Conservation (phyloP, 768 basidiomycete genomes). For the Xerocomellus amylosporus region DNA sequence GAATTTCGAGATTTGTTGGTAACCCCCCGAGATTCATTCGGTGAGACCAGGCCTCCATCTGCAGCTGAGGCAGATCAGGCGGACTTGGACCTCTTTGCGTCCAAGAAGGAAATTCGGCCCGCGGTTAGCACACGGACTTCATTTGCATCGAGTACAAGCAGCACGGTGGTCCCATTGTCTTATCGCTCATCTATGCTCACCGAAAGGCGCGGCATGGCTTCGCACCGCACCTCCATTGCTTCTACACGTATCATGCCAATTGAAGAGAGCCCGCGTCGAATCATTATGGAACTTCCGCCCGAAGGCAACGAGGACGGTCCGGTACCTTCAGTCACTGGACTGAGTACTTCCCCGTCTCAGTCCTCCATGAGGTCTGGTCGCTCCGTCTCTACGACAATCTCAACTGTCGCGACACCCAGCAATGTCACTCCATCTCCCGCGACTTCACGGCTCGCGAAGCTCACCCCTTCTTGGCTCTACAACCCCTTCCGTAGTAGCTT, state of each 20-base stretch:
- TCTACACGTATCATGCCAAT: slow-evolving; percentile 56
- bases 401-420: slow-evolving; percentile 18
- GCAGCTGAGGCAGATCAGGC: slow-evolving; percentile 68
- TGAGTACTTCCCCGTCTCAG: slow-evolving; percentile 67
- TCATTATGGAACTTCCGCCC: slow-evolving; percentile 49
- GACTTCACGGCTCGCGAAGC: slow-evolving; percentile 48
- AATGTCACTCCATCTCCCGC: slow-evolving; percentile 25
- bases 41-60: slow-evolving; percentile 38
- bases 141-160: slow-evolving; percentile 39
- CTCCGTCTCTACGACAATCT: slow-evolving; percentile 44
- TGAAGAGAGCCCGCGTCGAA: slow-evolving; percentile 64
- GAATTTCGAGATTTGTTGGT: slow-evolving; percentile 36
- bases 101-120: slow-evolving; percentile 40
- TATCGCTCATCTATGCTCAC: slow-evolving; percentile 30
- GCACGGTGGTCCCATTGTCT: slow-evolving; percentile 36
- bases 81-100: slow-evolving; percentile 66
- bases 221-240: slow-evolving; percentile 50
- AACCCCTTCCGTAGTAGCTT: slow-evolving; percentile 64
- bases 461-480: slow-evolving; percentile 77
- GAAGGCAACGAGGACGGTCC: slow-evolving; percentile 35
- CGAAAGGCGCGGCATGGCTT: slow-evolving; percentile 40
- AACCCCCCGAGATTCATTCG: slow-evolving; percentile 33
- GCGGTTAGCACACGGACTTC: slow-evolving; percentile 36
- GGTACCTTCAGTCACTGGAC: slow-evolving; percentile 33
- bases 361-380: slow-evolving; percentile 55